Conservation (phyloP, 257 asterid genomes). For the Fraxinus cuspidata region DNA sequence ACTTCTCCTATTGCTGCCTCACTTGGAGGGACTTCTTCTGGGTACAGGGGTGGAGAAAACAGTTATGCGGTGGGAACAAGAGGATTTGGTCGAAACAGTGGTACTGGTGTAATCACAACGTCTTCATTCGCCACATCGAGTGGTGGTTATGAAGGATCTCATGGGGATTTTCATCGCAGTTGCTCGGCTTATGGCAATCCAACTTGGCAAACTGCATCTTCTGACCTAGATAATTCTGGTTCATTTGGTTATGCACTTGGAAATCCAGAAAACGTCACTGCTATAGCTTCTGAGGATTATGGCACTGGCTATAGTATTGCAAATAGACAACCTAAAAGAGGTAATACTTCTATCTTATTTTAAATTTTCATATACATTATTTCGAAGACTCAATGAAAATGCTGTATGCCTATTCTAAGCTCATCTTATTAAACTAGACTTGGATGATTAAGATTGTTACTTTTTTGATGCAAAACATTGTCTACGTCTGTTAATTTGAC, state of each 20-base stretch:
- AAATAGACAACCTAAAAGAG: slow-evolving; percentile 22
- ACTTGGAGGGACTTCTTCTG: slow-evolving; percentile 5
- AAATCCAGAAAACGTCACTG: slow-evolving; percentile 2
- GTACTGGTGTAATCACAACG: background rate
- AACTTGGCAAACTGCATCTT: slow-evolving; percentile 19
- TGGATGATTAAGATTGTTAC: background rate
- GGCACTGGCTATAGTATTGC: slow-evolving; percentile 11
- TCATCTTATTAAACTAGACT: background rate
- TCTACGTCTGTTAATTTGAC: background rate
- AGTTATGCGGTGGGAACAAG: background rate
- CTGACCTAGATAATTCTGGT: slow-evolving; percentile 17
- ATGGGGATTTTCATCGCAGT: slow-evolving; percentile 14
- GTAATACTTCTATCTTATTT: slow-evolving; percentile 3
- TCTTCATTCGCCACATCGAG: slow-evolving; percentile 13
- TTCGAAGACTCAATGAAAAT: background rate
- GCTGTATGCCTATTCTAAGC: background rate
- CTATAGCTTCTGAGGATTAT: slow-evolving; percentile 15
- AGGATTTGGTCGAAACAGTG: slow-evolving; percentile 16
- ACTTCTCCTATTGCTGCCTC: slow-evolving; percentile 10
- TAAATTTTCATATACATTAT: background rate
- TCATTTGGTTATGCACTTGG: slow-evolving; percentile 20
- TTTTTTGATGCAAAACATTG: background rate
- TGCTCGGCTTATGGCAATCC: slow-evolving; percentile 15
- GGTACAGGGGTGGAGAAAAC: slow-evolving; percentile 18
- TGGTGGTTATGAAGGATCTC: slow-evolving; percentile 10